Evolutionary conservation across 2,329 filamentous ascomycete genomes (phyloP).

Genomic region (Aureobasidium sp.): DNA sequence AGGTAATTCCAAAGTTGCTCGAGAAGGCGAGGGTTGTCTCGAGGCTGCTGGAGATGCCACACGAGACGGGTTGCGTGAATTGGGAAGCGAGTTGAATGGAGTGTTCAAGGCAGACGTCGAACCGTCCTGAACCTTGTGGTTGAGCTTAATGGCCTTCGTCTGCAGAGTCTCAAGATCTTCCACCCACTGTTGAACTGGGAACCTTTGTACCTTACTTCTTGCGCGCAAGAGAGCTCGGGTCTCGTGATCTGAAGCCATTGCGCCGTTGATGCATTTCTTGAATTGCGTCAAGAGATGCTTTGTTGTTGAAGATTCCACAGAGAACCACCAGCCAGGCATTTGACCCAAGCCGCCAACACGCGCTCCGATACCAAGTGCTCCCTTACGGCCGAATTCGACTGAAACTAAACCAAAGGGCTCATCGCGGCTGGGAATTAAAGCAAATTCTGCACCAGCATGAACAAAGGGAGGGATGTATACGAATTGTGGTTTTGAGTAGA

Average conservation of each 20-base stretch:
- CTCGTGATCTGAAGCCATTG: conserved; percentile 47
- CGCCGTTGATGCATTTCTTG: conserved; percentile 52
- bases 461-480: conserved; percentile 56
- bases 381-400: conserved; percentile 60
- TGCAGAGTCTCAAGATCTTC: conserved; percentile 56
- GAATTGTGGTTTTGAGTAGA: conserved; percentile 61
- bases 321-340: not conserved
- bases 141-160: conserved; percentile 49
- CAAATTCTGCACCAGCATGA: conserved; percentile 59
- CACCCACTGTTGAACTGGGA: conserved; percentile 59
- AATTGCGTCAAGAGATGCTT: conserved; percentile 57
- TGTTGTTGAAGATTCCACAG: conserved; percentile 38
- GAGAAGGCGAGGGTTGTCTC: conserved; percentile 22
- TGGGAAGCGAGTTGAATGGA: conserved; percentile 28
- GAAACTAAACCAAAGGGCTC: conserved; percentile 62
- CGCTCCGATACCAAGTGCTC: conserved; percentile 58
- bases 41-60: conserved; percentile 25
- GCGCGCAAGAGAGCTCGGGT: conserved; percentile 55
- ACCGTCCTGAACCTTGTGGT: conserved; percentile 35
- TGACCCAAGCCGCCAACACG: conserved; percentile 44
- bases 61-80: conserved; percentile 34
- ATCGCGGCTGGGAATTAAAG: conserved; percentile 58
- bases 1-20: conserved; percentile 19
- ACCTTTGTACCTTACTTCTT: conserved; percentile 55
- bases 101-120: conserved; percentile 21